Evolutionary conservation across 257 asterid genomes (phyloP).

Genomic region (Fraxinus cuspidata): DNA sequence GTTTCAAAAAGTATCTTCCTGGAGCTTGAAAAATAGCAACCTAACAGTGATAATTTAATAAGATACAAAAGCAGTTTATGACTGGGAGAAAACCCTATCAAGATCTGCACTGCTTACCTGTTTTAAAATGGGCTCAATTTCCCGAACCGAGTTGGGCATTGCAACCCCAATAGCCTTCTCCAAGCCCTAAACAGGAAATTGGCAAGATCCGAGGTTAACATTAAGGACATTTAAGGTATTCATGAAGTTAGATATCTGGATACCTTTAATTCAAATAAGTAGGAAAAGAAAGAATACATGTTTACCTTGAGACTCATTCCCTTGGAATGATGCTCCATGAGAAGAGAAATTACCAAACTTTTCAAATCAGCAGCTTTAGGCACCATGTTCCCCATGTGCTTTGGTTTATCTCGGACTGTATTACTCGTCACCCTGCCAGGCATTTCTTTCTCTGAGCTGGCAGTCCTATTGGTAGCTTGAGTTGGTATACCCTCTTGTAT

Average conservation of each 20-base stretch:
- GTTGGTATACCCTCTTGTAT: constrained; percentile 43
- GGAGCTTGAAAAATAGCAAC: constrained; percentile 76
- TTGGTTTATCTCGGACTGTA: constrained; percentile 49
- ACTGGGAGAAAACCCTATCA: constrained; percentile 19
- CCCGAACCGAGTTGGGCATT: constrained; percentile 63
- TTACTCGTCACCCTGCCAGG: constrained; percentile 43
- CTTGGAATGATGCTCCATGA: constrained; percentile 61
- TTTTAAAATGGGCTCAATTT: constrained; percentile 80
- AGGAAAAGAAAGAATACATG: constrained; percentile 16
- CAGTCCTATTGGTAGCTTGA: constrained; percentile 42
- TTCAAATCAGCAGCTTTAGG: constrained; percentile 63
- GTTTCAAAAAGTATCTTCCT: constrained; percentile 82
- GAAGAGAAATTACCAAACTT: constrained; percentile 65
- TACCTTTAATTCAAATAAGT: background rate
- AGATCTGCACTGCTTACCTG: constrained; percentile 55
- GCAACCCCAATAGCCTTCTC: constrained; percentile 88
- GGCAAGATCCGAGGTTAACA: constrained; percentile 13
- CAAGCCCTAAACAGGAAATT: constrained; percentile 56
- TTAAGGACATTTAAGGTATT: constrained; percentile 19
- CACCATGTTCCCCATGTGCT: constrained; percentile 39
- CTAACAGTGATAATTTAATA: constrained; percentile 44
- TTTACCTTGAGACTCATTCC: constrained; percentile 91
- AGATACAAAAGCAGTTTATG: constrained; percentile 18
- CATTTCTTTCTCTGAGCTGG: constrained; percentile 61
- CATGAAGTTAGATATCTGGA: background rate